Conservation (phyloP, 768 basidiomycete genomes). For the Amanita jacksonii region DNA sequence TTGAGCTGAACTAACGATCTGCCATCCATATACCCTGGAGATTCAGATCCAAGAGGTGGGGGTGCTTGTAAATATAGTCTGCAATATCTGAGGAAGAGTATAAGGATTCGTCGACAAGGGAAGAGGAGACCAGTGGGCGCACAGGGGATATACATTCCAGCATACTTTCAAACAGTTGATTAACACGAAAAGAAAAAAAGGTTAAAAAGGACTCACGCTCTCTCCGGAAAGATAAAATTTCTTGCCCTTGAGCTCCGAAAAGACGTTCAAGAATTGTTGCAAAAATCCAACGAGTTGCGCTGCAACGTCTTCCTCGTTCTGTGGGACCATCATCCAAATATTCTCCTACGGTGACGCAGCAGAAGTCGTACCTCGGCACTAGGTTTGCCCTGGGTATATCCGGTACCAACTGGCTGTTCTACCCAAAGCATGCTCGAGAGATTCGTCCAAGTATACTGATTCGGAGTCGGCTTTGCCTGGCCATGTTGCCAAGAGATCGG, state of each 20-base stretch:
- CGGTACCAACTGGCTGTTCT: constrained; percentile 76
- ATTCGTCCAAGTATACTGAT: constrained; percentile 68
- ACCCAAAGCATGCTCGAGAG: constrained; percentile 69
- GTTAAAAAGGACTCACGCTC: constrained; percentile 43
- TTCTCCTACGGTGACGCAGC: neutral
- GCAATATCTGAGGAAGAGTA: constrained; percentile 46
- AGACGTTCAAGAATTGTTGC: constrained; percentile 66
- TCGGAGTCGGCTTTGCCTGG: constrained; percentile 13
- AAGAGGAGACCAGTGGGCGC: constrained; percentile 16
- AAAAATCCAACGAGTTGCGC: constrained; percentile 49
- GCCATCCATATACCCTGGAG: constrained; percentile 66
- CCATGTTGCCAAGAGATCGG: neutral
- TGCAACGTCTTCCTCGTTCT: constrained; percentile 42
- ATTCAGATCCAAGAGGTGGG: constrained; percentile 39
- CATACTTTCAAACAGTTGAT: constrained; percentile 39
- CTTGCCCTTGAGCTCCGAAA: constrained; percentile 63
- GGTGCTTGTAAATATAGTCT: constrained; percentile 59
- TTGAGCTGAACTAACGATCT: constrained; percentile 41
- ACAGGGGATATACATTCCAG: constrained; percentile 55
- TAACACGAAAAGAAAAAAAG: neutral
- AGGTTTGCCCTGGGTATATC: constrained; percentile 33
- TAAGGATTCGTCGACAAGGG: constrained; percentile 3
- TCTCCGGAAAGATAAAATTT: constrained; percentile 65
- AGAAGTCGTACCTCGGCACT: neutral
- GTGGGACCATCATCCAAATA: neutral